phyloP scores from a whole-genome alignment of 352 stramenopile genomes.

The Globisporangium parvum region DNA sequence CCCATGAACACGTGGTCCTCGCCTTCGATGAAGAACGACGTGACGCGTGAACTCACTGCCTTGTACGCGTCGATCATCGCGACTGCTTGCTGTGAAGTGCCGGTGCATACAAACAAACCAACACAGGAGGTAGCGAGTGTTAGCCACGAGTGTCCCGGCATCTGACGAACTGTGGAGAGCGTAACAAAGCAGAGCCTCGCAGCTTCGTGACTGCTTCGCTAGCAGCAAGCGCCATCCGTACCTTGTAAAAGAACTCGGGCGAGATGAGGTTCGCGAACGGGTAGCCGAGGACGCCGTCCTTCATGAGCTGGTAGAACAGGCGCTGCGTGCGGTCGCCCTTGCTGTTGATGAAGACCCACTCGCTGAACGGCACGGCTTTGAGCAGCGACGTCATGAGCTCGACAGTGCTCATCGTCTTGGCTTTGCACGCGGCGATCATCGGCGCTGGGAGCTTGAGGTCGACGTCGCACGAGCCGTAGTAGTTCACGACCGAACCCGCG shows the following conservation, averaged over 20 bases:
- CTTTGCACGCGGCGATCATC: constrained; percentile 17
- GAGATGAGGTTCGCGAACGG: constrained; percentile 56
- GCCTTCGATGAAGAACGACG: constrained; percentile 28
- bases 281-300: constrained; percentile 43
- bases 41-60: constrained; percentile 13
- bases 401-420: constrained; percentile 18
- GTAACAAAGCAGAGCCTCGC: too few species aligned
- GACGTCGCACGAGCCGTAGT: constrained; percentile 27
- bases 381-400: constrained; percentile 40
- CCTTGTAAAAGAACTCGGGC: too few species aligned
- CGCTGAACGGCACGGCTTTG: constrained; percentile 21
- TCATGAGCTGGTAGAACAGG: constrained; percentile 52
- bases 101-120: neutral
- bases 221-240: too few species aligned
- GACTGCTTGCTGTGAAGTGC: neutral
- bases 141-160: constrained; percentile 24
- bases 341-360: constrained; percentile 64
- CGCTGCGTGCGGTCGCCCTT: constrained; percentile 52
- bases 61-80: constrained; percentile 27
- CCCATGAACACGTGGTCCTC: constrained; percentile 25
- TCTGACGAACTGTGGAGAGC: constrained; percentile 43
- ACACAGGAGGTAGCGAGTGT: neutral
- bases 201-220: too few species aligned
- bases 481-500: constrained; percentile 23
- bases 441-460: constrained; percentile 16